A percentile compares a stretch with the other conserved stretches of the same genome.
phyloP scores from a whole-genome alignment of 306 rosid genomes.

The Medicago ruthenica region DNA sequence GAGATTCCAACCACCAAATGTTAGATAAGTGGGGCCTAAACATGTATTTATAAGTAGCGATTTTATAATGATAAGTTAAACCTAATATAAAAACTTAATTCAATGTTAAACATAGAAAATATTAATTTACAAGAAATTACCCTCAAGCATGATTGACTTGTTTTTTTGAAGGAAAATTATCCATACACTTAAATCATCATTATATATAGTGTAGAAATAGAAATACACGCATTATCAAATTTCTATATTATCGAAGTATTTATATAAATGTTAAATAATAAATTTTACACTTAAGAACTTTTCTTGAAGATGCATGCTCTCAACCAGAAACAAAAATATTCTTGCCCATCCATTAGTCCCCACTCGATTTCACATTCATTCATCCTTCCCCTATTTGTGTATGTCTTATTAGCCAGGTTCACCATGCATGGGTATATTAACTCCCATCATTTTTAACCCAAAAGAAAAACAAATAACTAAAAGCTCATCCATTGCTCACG shows the following conservation, averaged over 20 bases:
- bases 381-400: slow-evolving; percentile 39
- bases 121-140: no score
- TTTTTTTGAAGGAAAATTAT: no score
- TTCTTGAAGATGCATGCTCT: slow-evolving; percentile 56
- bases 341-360: slow-evolving; percentile 43
- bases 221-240: no score
- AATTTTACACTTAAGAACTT: background rate
- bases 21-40: no score
- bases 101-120: no score
- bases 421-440: slow-evolving; percentile 40
- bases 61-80: no score
- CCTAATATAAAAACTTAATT: no score
- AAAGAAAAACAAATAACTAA: background rate
- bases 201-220: no score
- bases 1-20: background rate
- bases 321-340: slow-evolving; percentile 56
- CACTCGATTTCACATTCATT: slow-evolving; percentile 49
- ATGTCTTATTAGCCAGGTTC: slow-evolving; percentile 80
- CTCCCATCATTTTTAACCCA: slow-evolving; percentile 12
- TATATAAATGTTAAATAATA: background rate
- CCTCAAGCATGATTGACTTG: no score
- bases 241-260: no score
- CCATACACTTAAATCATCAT: no score
- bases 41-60: no score
- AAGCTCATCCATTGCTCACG: slow-evolving; percentile 27